These are phyloP conservation scores for Lactarius trivialis DNA, from an alignment of 768 basidiomycete species.

Conservation along the genomic window DNA sequence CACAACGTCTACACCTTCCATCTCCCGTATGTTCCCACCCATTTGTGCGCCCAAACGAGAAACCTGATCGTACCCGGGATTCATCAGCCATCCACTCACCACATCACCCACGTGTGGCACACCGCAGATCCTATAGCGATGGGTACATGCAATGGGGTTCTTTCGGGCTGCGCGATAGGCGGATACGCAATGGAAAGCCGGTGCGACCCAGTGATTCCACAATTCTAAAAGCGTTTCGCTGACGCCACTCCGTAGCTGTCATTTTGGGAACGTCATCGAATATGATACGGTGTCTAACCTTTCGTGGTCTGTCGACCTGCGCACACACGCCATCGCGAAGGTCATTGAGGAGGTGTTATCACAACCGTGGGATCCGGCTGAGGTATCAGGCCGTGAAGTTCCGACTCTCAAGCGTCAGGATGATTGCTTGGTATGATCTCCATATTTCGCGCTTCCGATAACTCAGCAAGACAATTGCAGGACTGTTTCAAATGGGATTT, in stretches of 20 bases:
- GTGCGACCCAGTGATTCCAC: slow-evolving; percentile 25
- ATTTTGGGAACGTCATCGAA: slow-evolving; percentile 76
- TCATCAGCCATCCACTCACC: slow-evolving; percentile 56
- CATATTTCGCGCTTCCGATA: slow-evolving; percentile 6
- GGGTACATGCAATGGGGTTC: slow-evolving; percentile 72
- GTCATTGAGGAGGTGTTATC: slow-evolving; percentile 70
- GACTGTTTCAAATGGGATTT: slow-evolving; percentile 72
- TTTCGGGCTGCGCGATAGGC: slow-evolving; percentile 73
- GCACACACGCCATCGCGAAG: slow-evolving; percentile 71
- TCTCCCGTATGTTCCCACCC: slow-evolving; percentile 51
- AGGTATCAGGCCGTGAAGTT: slow-evolving; percentile 57
- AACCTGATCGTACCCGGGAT: background rate
- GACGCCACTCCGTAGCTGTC: slow-evolving; percentile 48
- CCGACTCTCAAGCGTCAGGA: slow-evolving; percentile 47
- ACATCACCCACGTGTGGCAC: slow-evolving; percentile 85
- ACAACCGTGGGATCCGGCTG: slow-evolving; percentile 62
- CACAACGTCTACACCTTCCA: slow-evolving; percentile 79
- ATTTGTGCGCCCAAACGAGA: background rate
- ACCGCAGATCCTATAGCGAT: slow-evolving; percentile 92
- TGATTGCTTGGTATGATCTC: slow-evolving; percentile 60
- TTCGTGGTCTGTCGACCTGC: slow-evolving; percentile 79
- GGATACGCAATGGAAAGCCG: slow-evolving; percentile 82
- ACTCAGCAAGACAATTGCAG: slow-evolving; percentile 29
- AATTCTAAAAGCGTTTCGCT: background rate
- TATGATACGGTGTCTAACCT: slow-evolving; percentile 89